Evolutionary conservation across 805 yeast species (phyloP).

Genomic region (Kazachstania kunashirensis): DNA sequence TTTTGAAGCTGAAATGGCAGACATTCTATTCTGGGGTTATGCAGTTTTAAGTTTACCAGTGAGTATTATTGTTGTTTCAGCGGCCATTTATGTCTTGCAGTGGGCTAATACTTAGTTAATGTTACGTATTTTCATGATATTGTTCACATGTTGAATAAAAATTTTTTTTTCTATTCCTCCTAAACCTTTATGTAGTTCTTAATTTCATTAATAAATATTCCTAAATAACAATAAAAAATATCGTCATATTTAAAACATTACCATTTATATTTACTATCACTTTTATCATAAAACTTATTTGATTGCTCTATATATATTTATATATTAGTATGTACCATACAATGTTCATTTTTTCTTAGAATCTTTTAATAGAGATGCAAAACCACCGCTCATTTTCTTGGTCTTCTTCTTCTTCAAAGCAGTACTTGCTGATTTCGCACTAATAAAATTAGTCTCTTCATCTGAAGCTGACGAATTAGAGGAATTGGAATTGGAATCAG

Average conservation of each 20-base stretch:
- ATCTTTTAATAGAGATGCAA: conserved; percentile 41
- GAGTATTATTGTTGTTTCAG: conserved; percentile 61
- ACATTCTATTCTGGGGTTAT: conserved; percentile 75
- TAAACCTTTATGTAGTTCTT: too few relatives aligned
- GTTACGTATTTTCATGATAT: background rate
- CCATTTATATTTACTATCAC: background rate
- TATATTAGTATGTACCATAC: background rate
- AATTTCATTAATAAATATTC: background rate
- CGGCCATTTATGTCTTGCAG: conserved; percentile 41
- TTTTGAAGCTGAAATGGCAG: conserved; percentile 75
- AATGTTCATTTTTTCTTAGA: conserved; percentile 25
- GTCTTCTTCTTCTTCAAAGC: conserved; percentile 31
- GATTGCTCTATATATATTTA: background rate
- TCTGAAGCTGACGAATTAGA: conserved; percentile 11
- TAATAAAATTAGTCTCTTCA: conserved; percentile 32
- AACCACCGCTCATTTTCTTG: conserved; percentile 32
- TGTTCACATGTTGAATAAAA: background rate
- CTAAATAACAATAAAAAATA: too few relatives aligned
- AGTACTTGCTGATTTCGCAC: conserved; percentile 37
- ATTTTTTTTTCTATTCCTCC: too few relatives aligned
- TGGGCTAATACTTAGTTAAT: conserved; percentile 28
- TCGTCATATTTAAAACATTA: background rate
- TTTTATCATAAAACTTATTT: background rate
- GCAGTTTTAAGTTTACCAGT: conserved; percentile 68
- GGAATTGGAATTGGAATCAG: conserved; percentile 14